Percentiles rank a stretch among this genome's conserved stretches.
Conservation (phyloP, 306 rosid species). For the Boehmeria nivea region DNA sequence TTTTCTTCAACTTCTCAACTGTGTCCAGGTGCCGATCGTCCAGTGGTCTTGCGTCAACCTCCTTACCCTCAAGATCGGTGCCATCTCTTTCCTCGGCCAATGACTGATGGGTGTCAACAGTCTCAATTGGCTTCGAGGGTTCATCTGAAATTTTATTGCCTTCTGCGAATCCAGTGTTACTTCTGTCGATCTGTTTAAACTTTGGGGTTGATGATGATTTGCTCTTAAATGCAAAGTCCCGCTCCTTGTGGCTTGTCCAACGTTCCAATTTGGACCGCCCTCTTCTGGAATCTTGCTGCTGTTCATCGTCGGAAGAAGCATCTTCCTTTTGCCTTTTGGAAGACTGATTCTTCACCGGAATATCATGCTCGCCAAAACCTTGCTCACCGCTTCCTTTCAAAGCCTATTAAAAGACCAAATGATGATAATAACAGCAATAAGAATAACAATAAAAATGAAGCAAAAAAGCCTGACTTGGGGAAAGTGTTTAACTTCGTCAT, state of each 20-base stretch:
- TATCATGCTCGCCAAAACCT: slow-evolving; percentile 45
- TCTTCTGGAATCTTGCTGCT: slow-evolving; percentile 54
- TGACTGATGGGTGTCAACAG: slow-evolving; percentile 37
- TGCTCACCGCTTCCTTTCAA: slow-evolving; percentile 48
- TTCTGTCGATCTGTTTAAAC: slow-evolving; percentile 42
- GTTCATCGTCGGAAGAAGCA: slow-evolving; percentile 72
- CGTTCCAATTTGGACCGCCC: slow-evolving; percentile 98
- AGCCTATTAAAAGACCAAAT: slow-evolving; percentile 47
- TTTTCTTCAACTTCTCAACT: slow-evolving; percentile 93
- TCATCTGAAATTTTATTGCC: slow-evolving; percentile 55
- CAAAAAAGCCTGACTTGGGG: background rate
- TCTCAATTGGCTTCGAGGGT: slow-evolving; percentile 41
- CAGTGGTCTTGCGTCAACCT: slow-evolving; percentile 42
- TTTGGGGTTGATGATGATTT: slow-evolving; percentile 52
- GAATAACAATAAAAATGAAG: background rate
- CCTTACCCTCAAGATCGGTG: slow-evolving; percentile 55
- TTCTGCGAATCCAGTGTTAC: slow-evolving; percentile 45
- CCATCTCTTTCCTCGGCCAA: slow-evolving; percentile 55
- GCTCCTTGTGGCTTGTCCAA: slow-evolving; percentile 92
- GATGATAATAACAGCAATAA: slow-evolving; percentile 9
- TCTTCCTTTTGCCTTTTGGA: slow-evolving; percentile 57
- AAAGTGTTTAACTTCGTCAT: slow-evolving; percentile 5
- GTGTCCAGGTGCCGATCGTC: slow-evolving; percentile 83
- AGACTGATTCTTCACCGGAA: slow-evolving; percentile 40
- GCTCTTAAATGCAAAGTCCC: slow-evolving; percentile 52